A percentile compares a stretch with the other conserved stretches of the same genome.
Conservation (phyloP, 2,329 filamentous ascomycete genomes). For the Colletotrichum echinochloae region DNA sequence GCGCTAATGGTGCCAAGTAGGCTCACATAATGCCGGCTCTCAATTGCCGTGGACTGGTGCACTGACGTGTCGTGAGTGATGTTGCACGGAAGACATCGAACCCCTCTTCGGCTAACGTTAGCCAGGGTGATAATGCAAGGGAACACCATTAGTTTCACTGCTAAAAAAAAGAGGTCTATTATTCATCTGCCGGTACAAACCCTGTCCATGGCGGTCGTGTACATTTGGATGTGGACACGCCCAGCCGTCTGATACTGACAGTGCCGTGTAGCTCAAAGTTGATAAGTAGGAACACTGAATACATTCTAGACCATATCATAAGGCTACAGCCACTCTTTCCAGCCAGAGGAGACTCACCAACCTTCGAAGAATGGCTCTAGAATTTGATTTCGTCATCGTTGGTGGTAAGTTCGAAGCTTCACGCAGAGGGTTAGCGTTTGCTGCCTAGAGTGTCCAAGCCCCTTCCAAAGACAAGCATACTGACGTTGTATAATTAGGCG, state of each 20-base stretch:
- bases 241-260: too few relatives aligned
- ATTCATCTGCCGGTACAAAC: background rate
- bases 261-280: background rate
- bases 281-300: background rate
- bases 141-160: background rate
- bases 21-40: too few relatives aligned
- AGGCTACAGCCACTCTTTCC: background rate
- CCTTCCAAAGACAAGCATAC: background rate
- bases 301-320: background rate
- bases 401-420: slow-evolving; percentile 45
- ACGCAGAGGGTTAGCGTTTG: background rate
- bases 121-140: background rate
- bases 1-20: background rate
- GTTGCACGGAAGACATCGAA: background rate
- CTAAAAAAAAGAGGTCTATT: background rate
- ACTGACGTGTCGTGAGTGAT: background rate
- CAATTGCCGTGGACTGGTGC: background rate
- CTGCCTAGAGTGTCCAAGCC: background rate
- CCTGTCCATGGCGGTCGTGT: background rate
- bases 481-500: slow-evolving; percentile 54
- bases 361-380: background rate
- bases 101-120: background rate
- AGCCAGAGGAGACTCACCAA: background rate
- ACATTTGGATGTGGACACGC: background rate
- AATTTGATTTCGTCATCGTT: slow-evolving; percentile 51